Base-by-base conservation (phyloP, 1,284 basidiomycete species). In the Tranzscheliella williamsii region DNA sequence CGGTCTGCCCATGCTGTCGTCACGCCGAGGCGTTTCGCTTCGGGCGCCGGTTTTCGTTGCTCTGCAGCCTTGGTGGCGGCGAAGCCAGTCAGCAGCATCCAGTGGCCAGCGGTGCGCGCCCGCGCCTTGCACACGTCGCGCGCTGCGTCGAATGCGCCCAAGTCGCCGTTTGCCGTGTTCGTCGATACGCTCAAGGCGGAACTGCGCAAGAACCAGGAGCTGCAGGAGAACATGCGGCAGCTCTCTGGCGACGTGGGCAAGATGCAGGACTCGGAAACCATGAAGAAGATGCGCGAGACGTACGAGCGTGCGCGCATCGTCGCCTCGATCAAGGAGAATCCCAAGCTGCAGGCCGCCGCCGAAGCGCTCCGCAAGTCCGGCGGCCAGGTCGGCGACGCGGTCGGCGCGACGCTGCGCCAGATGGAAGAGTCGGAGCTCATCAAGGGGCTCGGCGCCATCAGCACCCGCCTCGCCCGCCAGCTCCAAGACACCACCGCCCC, bases 241-340 rank as follows among this genome's bases (percentile, higher is more conserved):
- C 84, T 98, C 24, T 90, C 94, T 79, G 95, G 95, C 67, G 91
- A 97, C 78, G 94, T 95, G 29, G 90, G 91, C 81, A 96, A 96
- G 80, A 81, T 96, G 42, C 93, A 95, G 81, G 94, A 98, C 78
- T 90, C 88, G 46, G 91, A 94, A 78, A 88, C 93, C n/a, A 89
- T 97, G 90, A 91, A 90, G 82, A 84, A 83, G 69, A 91, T 91
- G 12, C 83, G 85, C 73, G 90, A 89, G 38, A 86, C 90, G 51
- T 97, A 97, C 80, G 94, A 97, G 81, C 86, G 89, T 55, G 90
- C 91, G 11, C 85, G 93, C 80, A 92, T 96, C 66, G 87, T 89
- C 16, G 89, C 90, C 9, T 91, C 91, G 70, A 95, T 99, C 60
- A 90, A 96, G 81, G 90, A 96, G 80, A 99, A 99, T 75, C 95